Evolutionary conservation across 371 early-diverging fungal species (phyloP), one percentile per base, ranked within the genome.

Genomic region (Apophysomyces ossiformis): DNA sequence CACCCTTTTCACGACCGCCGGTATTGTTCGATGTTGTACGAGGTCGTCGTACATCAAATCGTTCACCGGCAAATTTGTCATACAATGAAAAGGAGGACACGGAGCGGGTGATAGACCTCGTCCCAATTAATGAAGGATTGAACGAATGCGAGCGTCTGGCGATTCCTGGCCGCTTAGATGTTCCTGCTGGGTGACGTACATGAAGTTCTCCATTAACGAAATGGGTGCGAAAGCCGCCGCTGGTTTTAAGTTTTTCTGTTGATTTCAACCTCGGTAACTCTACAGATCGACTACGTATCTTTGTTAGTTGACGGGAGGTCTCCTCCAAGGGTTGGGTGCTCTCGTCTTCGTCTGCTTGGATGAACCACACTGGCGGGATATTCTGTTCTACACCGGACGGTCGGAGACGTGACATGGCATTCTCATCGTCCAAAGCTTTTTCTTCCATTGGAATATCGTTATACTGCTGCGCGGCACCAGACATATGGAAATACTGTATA

Each of bases 51-150:
- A 61, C 66, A 45, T 71, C 74, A 8, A 68, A 37, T 7, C 63
- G 63, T 58, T 76, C 76, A 67, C 76, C 76, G 43, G 76, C 76
- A 68, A 76, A 76, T 18, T 76, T 70, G 44, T 71, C 69, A 18
- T 76, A 76, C 18, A 74, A 39, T 16, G 76, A 76, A n/a, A 64
- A 41, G 0, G 76, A 72, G 6, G 73, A 73, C 26, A 76, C 57
- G 7, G 73, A 70, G 43, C 71, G 67, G 18, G 56, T 68, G 41
- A 75, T 65, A 12, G 75, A 72, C 18, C 36, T 47, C 54, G 72
- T 39, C 4, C 21, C 18, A n/a, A 47, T 47, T 3, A 26, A 18
- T 16, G 41, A 38, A 47, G 18, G n/a, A 21, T 21, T 21, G 21
- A 50, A 50, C 3, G 54, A 50, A 50, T 50, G 11, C 7, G 54